Base-by-base conservation (phyloP, 2,329 filamentous ascomycete genomes). In the Botrytis deweyae region DNA sequence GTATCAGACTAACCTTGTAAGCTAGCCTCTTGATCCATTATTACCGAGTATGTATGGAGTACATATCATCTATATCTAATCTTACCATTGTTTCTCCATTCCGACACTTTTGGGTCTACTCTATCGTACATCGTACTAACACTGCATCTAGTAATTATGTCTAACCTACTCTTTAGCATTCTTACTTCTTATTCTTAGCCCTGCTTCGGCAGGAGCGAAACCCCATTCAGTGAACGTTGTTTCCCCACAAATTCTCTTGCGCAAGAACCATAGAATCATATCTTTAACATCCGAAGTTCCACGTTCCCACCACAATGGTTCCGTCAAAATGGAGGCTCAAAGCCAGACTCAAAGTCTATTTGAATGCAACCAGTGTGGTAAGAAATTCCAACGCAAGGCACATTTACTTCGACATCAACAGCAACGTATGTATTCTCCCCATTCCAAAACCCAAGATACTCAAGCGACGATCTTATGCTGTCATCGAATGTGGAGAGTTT, bases 361-460 rank as follows among this genome's bases (percentile, higher is more conserved):
- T 63, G 79, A 78, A 66, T 81, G 80, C 76, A 78, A 78, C 72
- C 76, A 80, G 70, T 81, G 80, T 73, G 76, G 77, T n/a, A 81
- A 81, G 79, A 78, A 77, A 67, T 81, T 81, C 73, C 79, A 80
- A 75, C 76, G 80, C 4, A 81, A 80, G 73, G 80, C 80, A n/a
- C 80, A 81, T 78, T 74, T 81, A 12, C 66, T 80, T 65, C 75
- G 80, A 67, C 80, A 81, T 74, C 78, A 80, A 62, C 80, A 80
- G 49, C 80, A 81, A 72, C 80, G 79, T 80, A 75, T 72, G 79
- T 78, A 52, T n/a, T 33, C 46, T 18, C 3, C 29, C n/a, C 20
- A 25, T 33, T 14, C n/a, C 52, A 44, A 46, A 46, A 36, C 66
- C 4, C 49, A 64, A 64, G 40, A 46, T 40, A 18, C n/a, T 29